A percentile compares a stretch with the other conserved stretches of the same genome.
These are phyloP conservation scores for Coffea eugenioides DNA, from an alignment of 257 asterid species.

Conservation along the genomic window DNA sequence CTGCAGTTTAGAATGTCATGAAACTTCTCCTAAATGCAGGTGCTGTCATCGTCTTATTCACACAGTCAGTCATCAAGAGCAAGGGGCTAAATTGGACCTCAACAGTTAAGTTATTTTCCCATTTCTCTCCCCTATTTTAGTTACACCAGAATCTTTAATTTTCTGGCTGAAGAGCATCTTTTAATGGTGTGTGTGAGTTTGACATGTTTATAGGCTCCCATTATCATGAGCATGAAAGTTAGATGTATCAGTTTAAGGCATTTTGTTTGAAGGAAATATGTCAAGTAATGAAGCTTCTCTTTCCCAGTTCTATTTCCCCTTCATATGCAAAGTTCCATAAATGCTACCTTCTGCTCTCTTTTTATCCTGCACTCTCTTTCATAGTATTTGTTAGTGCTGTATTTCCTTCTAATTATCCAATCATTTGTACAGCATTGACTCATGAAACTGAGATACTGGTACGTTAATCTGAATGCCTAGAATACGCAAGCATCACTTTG, in stretches of 20 bases:
- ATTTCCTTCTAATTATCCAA: neutral
- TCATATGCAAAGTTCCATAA: neutral
- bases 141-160: neutral
- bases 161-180: neutral
- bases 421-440: neutral
- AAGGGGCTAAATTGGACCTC: constrained; percentile 12
- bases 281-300: neutral
- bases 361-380: neutral
- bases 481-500: neutral
- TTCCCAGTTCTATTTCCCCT: neutral
- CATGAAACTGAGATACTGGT: neutral
- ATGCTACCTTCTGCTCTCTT: neutral
- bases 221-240: neutral
- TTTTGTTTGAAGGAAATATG: neutral
- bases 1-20: neutral
- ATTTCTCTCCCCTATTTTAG: neutral
- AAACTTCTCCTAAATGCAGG: constrained; percentile 43
- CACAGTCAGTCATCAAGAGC: constrained; percentile 58
- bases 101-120: neutral
- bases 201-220: neutral
- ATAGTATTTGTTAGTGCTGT: neutral
- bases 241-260: neutral
- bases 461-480: neutral
- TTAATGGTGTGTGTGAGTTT: neutral
- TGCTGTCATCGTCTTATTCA: constrained; percentile 75